A percentile compares a stretch with the other conserved stretches of the same genome.
Evolutionary conservation across 202 grass and related monocot species (phyloP).

Genomic region (Zizania palustris): DNA sequence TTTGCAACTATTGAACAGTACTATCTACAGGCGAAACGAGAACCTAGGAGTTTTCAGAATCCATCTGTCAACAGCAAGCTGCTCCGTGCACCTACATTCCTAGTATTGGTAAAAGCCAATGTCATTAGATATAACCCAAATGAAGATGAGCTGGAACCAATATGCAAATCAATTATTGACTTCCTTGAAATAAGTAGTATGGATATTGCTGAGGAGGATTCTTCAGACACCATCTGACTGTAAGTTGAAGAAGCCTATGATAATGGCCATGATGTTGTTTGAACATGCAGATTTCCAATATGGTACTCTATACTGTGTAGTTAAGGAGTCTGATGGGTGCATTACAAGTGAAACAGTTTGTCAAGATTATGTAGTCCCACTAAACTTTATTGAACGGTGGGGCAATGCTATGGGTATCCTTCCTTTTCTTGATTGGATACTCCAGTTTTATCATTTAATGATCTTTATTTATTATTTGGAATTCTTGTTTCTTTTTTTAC

Average conservation of each 20-base stretch:
- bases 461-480: constrained; percentile 4
- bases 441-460: not conserved
- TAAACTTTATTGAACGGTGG: constrained; percentile 92
- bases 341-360: constrained; percentile 16
- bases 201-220: constrained; percentile 29
- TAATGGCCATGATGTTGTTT: constrained; percentile 33
- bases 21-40: constrained; percentile 68
- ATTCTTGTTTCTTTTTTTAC: not conserved
- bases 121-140: constrained; percentile 27
- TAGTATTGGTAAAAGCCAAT: constrained; percentile 18
- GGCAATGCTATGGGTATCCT: constrained; percentile 96
- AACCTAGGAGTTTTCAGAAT: constrained; percentile 67
- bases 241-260: constrained; percentile 28
- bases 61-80: constrained; percentile 56
- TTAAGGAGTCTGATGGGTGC: constrained; percentile 50
- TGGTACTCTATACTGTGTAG: constrained; percentile 36
- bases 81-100: constrained; percentile 49
- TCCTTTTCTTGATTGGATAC: constrained; percentile 17
- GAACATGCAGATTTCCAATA: constrained; percentile 19
- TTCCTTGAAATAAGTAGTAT: constrained; percentile 55
- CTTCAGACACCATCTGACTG: not conserved
- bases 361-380: constrained; percentile 62
- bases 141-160: constrained; percentile 45
- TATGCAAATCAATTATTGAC: constrained; percentile 62
- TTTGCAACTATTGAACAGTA: constrained; percentile 20